Conservation (phyloP, 2,329 filamentous ascomycete species). For the Aschersonia sp. region DNA sequence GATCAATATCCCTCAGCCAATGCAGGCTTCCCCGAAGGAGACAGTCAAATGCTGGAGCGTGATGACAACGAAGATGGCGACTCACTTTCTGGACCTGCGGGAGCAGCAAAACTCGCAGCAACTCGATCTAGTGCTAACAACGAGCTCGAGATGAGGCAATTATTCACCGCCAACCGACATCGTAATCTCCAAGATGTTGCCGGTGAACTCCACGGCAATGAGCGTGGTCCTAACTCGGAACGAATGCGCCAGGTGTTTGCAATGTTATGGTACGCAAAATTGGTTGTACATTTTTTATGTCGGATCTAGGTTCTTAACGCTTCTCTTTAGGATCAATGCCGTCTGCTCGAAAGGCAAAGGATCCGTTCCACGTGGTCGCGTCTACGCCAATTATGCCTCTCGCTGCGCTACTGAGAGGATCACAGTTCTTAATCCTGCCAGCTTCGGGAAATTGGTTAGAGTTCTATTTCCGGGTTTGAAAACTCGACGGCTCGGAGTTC, state of each 20-base stretch:
- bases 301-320: constrained; percentile 1
- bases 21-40: constrained; percentile 40
- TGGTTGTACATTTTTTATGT: background rate
- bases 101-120: constrained; percentile 40
- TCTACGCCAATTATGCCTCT: constrained; percentile 91
- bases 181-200: constrained; percentile 59
- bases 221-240: constrained; percentile 68
- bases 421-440: constrained; percentile 89
- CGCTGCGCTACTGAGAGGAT: constrained; percentile 88
- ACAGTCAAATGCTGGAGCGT: constrained; percentile 45
- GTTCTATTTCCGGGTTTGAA: constrained; percentile 94
- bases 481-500: constrained; percentile 79
- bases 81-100: constrained; percentile 27
- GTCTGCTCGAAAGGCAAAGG: constrained; percentile 63
- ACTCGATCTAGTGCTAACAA: constrained; percentile 62
- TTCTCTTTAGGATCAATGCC: constrained; percentile 47
- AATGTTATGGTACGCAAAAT: constrained; percentile 60
- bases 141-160: constrained; percentile 64
- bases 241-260: constrained; percentile 76
- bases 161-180: constrained; percentile 55
- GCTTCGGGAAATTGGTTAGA: constrained; percentile 91
- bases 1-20: constrained; percentile 35
- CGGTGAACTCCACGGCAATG: constrained; percentile 61
- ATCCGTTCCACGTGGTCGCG: constrained; percentile 81
- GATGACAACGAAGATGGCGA: constrained; percentile 45